Percentiles rank a stretch among this genome's conserved stretches.
Conservation (phyloP, 2,329 filamentous ascomycete species). For the Pestalotiopsis sp. region DNA sequence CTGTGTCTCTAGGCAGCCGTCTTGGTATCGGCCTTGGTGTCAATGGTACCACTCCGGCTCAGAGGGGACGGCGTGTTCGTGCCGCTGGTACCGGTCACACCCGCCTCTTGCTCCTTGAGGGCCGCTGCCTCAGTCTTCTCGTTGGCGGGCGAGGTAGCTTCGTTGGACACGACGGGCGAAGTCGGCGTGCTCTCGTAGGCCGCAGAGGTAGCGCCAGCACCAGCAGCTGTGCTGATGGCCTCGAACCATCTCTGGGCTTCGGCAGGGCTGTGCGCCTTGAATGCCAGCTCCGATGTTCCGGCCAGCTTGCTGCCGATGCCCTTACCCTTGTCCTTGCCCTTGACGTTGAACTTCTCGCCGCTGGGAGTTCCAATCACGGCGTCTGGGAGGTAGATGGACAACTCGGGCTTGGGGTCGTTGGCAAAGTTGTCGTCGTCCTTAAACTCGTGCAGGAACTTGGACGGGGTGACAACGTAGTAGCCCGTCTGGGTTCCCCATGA, state of each 20-base stretch:
- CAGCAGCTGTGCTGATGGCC: constrained; percentile 66
- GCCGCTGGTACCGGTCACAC: constrained; percentile 40
- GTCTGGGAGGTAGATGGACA: constrained; percentile 91
- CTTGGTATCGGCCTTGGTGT: constrained; percentile 4
- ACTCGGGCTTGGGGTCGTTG: constrained; percentile 78
- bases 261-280: constrained; percentile 81
- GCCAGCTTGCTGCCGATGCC: constrained; percentile 80
- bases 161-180: constrained; percentile 32
- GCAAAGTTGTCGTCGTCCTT: constrained; percentile 80
- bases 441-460: constrained; percentile 93
- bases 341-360: constrained; percentile 88
- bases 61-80: constrained; percentile 32
- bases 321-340: constrained; percentile 89
- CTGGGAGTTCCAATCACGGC: constrained; percentile 73
- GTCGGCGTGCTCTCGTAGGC: constrained; percentile 35
- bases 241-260: constrained; percentile 88
- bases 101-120: constrained; percentile 49
- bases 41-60: constrained; percentile 16
- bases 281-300: constrained; percentile 77
- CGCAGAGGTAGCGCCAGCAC: constrained; percentile 52
- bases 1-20: constrained; percentile 13
- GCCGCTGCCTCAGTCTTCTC: constrained; percentile 25
- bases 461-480: constrained; percentile 89
- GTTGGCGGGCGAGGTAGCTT: constrained; percentile 28
- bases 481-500: constrained; percentile 74